Conservation (phyloP, 176 grass and related monocot species). For the Oryza officinalis region DNA sequence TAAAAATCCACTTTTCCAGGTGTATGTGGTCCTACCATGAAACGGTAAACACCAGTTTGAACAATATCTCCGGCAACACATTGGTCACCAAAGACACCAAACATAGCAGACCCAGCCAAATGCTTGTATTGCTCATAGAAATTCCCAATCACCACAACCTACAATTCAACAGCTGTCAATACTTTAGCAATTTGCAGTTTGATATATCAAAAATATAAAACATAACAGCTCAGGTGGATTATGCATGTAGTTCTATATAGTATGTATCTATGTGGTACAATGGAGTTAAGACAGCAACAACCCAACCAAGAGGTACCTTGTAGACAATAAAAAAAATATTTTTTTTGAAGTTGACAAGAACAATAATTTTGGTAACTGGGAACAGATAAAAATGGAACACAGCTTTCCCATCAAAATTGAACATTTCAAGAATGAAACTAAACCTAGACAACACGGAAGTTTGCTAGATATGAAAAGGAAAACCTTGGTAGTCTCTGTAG, state of each 20-base stretch:
- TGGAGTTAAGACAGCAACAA: conserved; percentile 15
- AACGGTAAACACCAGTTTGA: conserved; percentile 79
- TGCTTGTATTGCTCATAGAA: conserved; percentile 65
- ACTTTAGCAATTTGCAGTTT: conserved; percentile 19
- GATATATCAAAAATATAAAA: conserved; percentile 15
- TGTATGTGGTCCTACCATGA: conserved; percentile 47
- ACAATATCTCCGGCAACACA: conserved; percentile 58
- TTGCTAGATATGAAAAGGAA: conserved; percentile 26
- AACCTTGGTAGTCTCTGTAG: conserved; percentile 76
- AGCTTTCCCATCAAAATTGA: conserved; percentile 4
- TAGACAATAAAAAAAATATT: conserved; percentile 12
- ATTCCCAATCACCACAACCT: conserved; percentile 76
- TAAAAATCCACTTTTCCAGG: conserved; percentile 76
- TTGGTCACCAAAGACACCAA: conserved; percentile 65
- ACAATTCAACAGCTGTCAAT: conserved; percentile 43
- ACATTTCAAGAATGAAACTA: neutral
- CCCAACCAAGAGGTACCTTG: conserved; percentile 22
- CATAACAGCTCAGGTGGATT: neutral
- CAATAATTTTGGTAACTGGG: conserved; percentile 10
- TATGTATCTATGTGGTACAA: neutral
- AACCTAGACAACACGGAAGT: conserved; percentile 14
- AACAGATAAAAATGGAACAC: conserved; percentile 17
- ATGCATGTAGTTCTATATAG: conserved; percentile 8
- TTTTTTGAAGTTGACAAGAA: neutral
- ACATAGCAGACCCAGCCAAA: conserved; percentile 48